Conservation (phyloP, 352 stramenopile species). For the Globisporangium cylindrosporum region DNA sequence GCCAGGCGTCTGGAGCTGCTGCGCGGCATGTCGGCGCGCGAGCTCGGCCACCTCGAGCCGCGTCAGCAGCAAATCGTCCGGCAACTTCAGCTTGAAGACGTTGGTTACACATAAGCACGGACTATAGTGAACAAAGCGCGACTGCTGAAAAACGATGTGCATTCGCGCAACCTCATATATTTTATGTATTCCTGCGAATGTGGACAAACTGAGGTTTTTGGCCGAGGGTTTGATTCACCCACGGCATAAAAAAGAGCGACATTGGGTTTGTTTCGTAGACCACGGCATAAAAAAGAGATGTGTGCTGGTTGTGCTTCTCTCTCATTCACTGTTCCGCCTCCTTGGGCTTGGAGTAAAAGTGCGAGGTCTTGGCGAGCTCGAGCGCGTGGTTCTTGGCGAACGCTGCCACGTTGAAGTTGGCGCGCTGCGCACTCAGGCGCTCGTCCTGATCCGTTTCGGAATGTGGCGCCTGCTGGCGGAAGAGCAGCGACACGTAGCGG, state of each 20-base stretch:
- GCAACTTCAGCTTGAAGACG: slow-evolving; percentile 18
- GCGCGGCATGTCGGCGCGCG: slow-evolving; percentile 25
- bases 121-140: too few relatives aligned
- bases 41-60: slow-evolving; percentile 33
- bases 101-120: too few relatives aligned
- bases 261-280: too few relatives aligned
- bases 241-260: too few relatives aligned
- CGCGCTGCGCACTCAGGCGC: slow-evolving; percentile 29
- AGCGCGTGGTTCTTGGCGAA: slow-evolving; percentile 34
- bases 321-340: too few relatives aligned
- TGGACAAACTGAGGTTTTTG: too few relatives aligned
- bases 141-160: too few relatives aligned
- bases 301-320: too few relatives aligned
- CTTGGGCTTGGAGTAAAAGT: slow-evolving; percentile 44
- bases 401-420: slow-evolving; percentile 48
- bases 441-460: slow-evolving; percentile 11
- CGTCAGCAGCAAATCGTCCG: slow-evolving; percentile 42
- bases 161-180: too few relatives aligned
- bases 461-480: slow-evolving; percentile 25
- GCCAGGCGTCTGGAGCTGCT: slow-evolving; percentile 53
- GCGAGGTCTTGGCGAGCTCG: slow-evolving; percentile 25
- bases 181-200: too few relatives aligned
- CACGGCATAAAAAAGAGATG: too few relatives aligned
- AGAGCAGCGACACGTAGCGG: slow-evolving; percentile 57
- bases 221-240: too few relatives aligned